Base-by-base conservation (phyloP, 148 eudicot species). In the Amaranthus cruentus region DNA sequence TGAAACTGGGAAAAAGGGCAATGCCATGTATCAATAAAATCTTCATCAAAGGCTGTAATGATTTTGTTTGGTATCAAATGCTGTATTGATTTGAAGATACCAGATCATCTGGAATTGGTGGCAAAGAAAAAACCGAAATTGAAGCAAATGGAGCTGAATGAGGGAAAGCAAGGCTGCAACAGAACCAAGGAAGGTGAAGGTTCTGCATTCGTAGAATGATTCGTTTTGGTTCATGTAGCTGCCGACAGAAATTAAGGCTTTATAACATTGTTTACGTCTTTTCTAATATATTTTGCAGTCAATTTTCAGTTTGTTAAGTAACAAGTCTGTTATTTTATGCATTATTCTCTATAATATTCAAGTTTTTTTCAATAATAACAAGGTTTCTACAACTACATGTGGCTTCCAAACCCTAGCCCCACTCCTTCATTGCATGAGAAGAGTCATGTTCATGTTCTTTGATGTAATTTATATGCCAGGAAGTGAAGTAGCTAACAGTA, bases 1-100 rank as follows among this genome's bases (percentile, higher is more conserved):
- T 59, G 80, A 69, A 0, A 59, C 11, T 64, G 52, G 57, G 44
- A 2, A 6, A 42, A n/a, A 75, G 69, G 47, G 84, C 75, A 9
- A 81, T 77, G 81, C 75, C 18, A 69, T 7, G 67, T 14, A 62
- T 81, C 10, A n/a, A n/a, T n/a, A n/a, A n/a, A n/a, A n/a, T n/a
- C n/a, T n/a, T n/a, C 62, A 66, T 74, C 72, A 73, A 50, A 58
- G 44, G 7, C 0, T 56, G 53, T 44, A 9, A 2, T 6, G 0
- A 7, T n/a, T n/a, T n/a, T n/a, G n/a, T n/a, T n/a, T n/a, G n/a
- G n/a, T n/a, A 66, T 74, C 72, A 73, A 50, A 58, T 28, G 7
- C 0, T 56, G 53, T 44, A 9, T 0, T 6, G 0, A 7, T 47
- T 1, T 47, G 18, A 5, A 62, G 62, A 12, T 11, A 15, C 62